Base-by-base conservation (phyloP, 495 filamentous ascomycete species). In the Aspergillus biplanus region DNA sequence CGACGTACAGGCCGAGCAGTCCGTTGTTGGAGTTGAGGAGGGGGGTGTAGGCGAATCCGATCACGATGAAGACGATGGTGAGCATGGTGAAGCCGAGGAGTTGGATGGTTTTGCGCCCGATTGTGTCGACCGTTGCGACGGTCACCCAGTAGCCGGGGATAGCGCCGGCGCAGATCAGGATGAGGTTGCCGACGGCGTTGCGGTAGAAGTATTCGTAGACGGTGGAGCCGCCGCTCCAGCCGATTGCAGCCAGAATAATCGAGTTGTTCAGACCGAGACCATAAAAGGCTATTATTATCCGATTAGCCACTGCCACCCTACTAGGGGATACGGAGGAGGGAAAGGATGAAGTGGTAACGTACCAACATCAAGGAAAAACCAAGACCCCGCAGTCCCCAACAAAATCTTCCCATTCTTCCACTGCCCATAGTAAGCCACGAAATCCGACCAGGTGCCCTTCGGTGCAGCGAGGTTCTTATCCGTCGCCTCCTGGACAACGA, bases 21-120 rank as follows among this genome's bases (percentile, higher is more conserved):
- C 78, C 78, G 63, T 77, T 70, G 52, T 79, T 31, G 67, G 82
- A 53, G 64, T 81, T 48, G 56, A 72, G 65, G 65, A 85, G 70
- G 78, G 75, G 65, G 7, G 71, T 44, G 44, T 83, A 95, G 5
- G 85, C 88, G 58, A 89, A 90, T 1, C 90, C 92, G 62, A 91
- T 91, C 57, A 91, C 73, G 61, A 87, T 73, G 75, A 95, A 95
- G n/a, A 95, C 78, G 47, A 87, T 80, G 32, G 90, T 92, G 6
- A 93, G 80, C 55, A 95, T 77, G 47, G 77, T 68, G 79, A 95
- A 96, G 34, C 92, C 91, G 59, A 84, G 74, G 27, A 93, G 78
- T 72, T 95, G 92, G 60, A 95, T 92, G 12, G 89, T 83, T 76
- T 91, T 91, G 63, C 92, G 91, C 50, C 92, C 92, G 12, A 92